These are phyloP conservation scores for Rosa chinensis DNA, from an alignment of 306 rosid genomes.

Conservation along the genomic window DNA sequence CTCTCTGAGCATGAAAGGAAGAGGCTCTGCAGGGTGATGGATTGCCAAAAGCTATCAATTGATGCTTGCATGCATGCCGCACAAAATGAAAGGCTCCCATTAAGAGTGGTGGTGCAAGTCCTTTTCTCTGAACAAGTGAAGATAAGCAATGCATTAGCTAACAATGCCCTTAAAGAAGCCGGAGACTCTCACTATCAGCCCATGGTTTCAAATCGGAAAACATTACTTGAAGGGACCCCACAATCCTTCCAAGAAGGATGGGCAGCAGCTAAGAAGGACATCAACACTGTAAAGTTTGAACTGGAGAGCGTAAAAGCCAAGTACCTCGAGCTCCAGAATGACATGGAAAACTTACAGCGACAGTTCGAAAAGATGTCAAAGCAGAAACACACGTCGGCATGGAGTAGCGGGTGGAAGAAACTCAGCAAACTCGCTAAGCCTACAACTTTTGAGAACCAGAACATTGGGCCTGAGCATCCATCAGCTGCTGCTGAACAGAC, in stretches of 20 bases:
- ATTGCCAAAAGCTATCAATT: conserved; percentile 93
- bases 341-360: conserved; percentile 80
- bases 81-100: conserved; percentile 92
- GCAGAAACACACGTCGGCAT: conserved; percentile 80
- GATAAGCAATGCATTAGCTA: conserved; percentile 80
- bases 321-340: conserved; percentile 80
- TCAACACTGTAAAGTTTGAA: conserved; percentile 90
- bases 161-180: conserved; percentile 58
- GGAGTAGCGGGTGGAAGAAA: conserved; percentile 99
- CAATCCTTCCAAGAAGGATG: conserved; percentile 99
- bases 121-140: conserved; percentile 93
- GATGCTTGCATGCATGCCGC: conserved; percentile 99
- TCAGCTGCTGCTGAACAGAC: conserved; percentile 35
- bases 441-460: conserved; percentile 48
- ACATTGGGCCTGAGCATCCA: conserved; percentile 43
- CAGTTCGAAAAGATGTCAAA: conserved; percentile 82
- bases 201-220: conserved; percentile 63
- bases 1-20: conserved; percentile 96
- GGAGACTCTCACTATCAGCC: conserved; percentile 66
- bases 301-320: conserved; percentile 81
- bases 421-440: conserved; percentile 79
- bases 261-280: conserved; percentile 86
- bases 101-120: conserved; percentile 94
- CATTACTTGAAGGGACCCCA: conserved; percentile 87
- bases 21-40: conserved; percentile 94